Percentiles rank a stretch among this genome's conserved stretches.
Evolutionary conservation across 2,329 filamentous ascomycete genomes (phyloP).

Genomic region (Penicillium griseofulvum): DNA sequence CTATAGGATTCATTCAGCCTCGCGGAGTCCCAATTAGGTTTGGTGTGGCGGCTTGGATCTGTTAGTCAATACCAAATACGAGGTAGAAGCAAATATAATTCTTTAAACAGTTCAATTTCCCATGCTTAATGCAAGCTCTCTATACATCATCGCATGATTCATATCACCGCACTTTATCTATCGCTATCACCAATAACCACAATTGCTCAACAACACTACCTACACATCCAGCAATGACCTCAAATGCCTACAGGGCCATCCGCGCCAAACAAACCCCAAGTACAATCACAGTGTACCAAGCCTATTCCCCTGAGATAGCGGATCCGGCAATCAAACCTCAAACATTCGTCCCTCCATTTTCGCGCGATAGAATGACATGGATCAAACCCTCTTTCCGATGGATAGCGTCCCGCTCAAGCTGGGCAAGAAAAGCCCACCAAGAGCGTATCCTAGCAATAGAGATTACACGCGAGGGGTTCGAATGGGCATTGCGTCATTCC

Average conservation of each 20-base stretch:
- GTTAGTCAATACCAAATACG: not conserved
- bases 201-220: not conserved
- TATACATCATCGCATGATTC: too few relatives aligned
- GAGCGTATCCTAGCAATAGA: conserved; percentile 57
- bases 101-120: too few relatives aligned
- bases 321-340: conserved; percentile 52
- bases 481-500: conserved; percentile 44
- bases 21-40: not conserved
- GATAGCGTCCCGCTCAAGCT: conserved; percentile 64
- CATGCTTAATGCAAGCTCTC: not conserved
- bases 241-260: conserved; percentile 48
- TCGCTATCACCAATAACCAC: too few relatives aligned
- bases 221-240: not conserved
- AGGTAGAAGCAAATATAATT: not conserved
- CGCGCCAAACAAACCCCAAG: conserved; percentile 51
- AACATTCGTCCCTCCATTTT: conserved; percentile 53
- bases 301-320: conserved; percentile 56
- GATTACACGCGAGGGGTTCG: conserved; percentile 53
- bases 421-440: conserved; percentile 56
- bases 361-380: conserved; percentile 61
- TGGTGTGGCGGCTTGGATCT: not conserved
- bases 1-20: not conserved
- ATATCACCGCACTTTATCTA: too few relatives aligned
- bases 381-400: conserved; percentile 63
- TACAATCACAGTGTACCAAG: conserved; percentile 63